These are phyloP conservation scores for Puccinia brachypodii DNA, from an alignment of 1,284 basidiomycete genomes.

Conservation along the genomic window DNA sequence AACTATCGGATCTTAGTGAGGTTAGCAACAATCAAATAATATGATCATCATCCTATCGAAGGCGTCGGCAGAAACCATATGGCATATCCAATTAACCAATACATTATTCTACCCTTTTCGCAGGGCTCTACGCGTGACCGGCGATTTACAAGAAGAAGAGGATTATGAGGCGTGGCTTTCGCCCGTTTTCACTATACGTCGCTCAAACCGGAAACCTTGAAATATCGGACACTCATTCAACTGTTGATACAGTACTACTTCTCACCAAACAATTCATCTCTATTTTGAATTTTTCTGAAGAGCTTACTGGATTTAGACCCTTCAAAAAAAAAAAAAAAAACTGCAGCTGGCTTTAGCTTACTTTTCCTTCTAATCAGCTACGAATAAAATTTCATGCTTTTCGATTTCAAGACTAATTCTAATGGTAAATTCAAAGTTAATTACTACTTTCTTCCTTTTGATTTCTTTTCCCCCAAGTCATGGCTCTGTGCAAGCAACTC, in stretches of 20 bases:
- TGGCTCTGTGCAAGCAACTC: too few relatives aligned
- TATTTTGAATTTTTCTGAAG: neutral
- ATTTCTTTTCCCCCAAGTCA: too few relatives aligned
- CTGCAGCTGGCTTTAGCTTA: neutral
- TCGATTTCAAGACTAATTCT: too few relatives aligned
- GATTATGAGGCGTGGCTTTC: constrained; percentile 48
- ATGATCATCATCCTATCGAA: neutral
- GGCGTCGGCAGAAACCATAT: neutral
- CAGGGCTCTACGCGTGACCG: constrained; percentile 43
- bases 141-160: neutral
- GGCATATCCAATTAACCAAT: neutral
- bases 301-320: neutral
- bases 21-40: constrained; percentile 3
- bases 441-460: too few relatives aligned
- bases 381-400: too few relatives aligned
- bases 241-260: neutral
- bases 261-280: neutral
- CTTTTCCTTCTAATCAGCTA: too few relatives aligned
- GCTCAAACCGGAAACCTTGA: constrained; percentile 8
- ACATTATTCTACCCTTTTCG: neutral
- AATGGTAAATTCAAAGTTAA: too few relatives aligned
- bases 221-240: neutral
- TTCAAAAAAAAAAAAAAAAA: too few relatives aligned
- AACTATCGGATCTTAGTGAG: constrained; percentile 36
- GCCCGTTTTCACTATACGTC: constrained; percentile 28